These are phyloP conservation scores for Hypoxylon fragiforme DNA, from an alignment of 495 filamentous ascomycete species.

Conservation along the genomic window DNA sequence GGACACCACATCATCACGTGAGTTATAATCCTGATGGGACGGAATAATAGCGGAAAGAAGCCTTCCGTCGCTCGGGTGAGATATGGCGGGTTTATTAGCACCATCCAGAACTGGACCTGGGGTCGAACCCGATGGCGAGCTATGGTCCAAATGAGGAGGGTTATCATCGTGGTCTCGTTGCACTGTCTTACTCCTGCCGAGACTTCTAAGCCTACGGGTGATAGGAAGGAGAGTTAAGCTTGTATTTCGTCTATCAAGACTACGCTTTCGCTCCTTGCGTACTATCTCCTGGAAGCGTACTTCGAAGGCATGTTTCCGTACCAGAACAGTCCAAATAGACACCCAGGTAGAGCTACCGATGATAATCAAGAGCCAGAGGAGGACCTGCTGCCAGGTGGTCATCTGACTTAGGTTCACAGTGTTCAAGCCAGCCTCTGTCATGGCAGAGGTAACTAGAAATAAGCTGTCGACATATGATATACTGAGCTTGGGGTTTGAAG, in stretches of 20 bases:
- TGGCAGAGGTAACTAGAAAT: conserved; percentile 77
- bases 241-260: conserved; percentile 28
- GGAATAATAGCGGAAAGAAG: conserved; percentile 22
- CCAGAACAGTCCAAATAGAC: conserved; percentile 61
- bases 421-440: conserved; percentile 78
- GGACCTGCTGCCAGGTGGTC: conserved; percentile 76
- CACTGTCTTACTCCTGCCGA: conserved; percentile 24
- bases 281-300: conserved; percentile 63
- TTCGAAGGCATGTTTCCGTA: conserved; percentile 73
- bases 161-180: not conserved
- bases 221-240: conserved; percentile 35
- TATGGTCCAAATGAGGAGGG: conserved; percentile 1
- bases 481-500: conserved; percentile 59
- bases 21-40: not conserved
- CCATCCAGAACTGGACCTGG: not conserved
- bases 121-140: not conserved
- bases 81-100: conserved; percentile 21
- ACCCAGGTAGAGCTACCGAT: conserved; percentile 73
- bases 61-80: conserved; percentile 27
- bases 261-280: conserved; percentile 48
- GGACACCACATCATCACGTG: not conserved
- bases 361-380: conserved; percentile 74
- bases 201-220: conserved; percentile 25
- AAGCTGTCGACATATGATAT: conserved; percentile 75
- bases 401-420: conserved; percentile 67